A percentile compares a stretch with the other conserved stretches of the same genome.
Conservation (phyloP, 805 yeast species). For the Torulaspora delbrueckii region DNA sequence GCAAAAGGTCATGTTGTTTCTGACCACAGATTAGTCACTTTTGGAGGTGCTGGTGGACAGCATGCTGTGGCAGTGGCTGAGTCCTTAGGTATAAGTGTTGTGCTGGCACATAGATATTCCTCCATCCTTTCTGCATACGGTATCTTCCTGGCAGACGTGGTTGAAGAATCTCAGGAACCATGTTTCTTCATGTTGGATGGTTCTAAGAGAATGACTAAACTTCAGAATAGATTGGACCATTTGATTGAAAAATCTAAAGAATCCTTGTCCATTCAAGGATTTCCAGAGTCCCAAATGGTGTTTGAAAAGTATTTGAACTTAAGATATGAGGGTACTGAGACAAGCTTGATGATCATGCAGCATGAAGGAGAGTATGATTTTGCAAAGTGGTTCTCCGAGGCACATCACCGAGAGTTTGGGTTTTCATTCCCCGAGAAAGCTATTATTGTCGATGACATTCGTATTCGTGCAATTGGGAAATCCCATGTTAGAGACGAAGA, state of each 20-base stretch:
- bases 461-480: slow-evolving; percentile 72
- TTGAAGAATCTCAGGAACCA: slow-evolving; percentile 74
- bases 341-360: slow-evolving; percentile 65
- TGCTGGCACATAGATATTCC: slow-evolving; percentile 74
- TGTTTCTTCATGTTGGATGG: slow-evolving; percentile 44
- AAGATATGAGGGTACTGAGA: slow-evolving; percentile 86
- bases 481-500: slow-evolving; percentile 40
- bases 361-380: slow-evolving; percentile 28
- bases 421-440: slow-evolving; percentile 54
- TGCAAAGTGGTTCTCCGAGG: slow-evolving; percentile 43
- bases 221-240: slow-evolving; percentile 44
- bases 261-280: slow-evolving; percentile 51
- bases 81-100: slow-evolving; percentile 60
- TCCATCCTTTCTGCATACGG: slow-evolving; percentile 86
- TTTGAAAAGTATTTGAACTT: slow-evolving; percentile 68
- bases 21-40: slow-evolving; percentile 68
- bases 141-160: slow-evolving; percentile 81
- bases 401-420: slow-evolving; percentile 70
- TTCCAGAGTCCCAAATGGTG: slow-evolving; percentile 40
- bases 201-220: slow-evolving; percentile 24
- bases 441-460: slow-evolving; percentile 63
- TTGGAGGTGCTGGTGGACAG: slow-evolving; percentile 95
- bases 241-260: slow-evolving; percentile 42
- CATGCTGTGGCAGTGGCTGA: slow-evolving; percentile 76
- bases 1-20: slow-evolving; percentile 70